Evolutionary conservation across 306 rosid genomes (phyloP), one percentile per base, ranked within the genome.

Genomic region (Canavalia ensiformis): DNA sequence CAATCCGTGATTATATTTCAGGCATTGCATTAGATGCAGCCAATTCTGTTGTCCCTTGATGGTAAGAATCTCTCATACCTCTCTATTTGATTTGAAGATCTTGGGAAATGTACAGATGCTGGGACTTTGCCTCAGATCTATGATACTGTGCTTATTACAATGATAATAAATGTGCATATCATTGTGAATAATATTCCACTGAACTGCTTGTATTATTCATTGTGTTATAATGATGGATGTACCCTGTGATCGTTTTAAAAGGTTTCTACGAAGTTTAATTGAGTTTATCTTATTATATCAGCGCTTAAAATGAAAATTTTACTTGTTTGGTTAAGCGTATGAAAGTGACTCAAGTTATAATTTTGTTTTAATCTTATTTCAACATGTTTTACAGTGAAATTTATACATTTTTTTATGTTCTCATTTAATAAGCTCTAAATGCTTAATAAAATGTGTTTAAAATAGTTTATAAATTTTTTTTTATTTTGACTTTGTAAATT

Each of bases 31-130:
- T 77, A 29, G 81, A 54, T 47, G 37, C 52, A 25, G 54, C 5
- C 9, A 57, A 30, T 55, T 67, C 13, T 68, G 67, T 41, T 37
- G 12, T 28, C 18, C 47, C 57, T 55, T 77, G 54, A 34, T 50
- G 74, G 44, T 65, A 41, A 67, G 25, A 77, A 52, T 18, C 25
- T 68, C 49, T 10, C 31, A 0, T 57, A 42, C 58, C 37, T 78
- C 34, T 8, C 9, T 55, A 18, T 18, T 18, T 18, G 25, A 31
- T 47, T 34, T 69, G 62, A 56, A n/a, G 47, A 56, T 47, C 34
- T 37, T 13, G 46, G 18, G 57, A 49, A 80, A 60, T 72, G 79
- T 80, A 80, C 65, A 80, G 72, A 71, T 60, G 37, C 25, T 13
- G 29, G 49, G 51, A 60, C 30, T 28, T 62, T 80, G 74, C n/a